These are phyloP conservation scores for Chalciporus piperatus DNA, from an alignment of 768 basidiomycete genomes.

Conservation along the genomic window DNA sequence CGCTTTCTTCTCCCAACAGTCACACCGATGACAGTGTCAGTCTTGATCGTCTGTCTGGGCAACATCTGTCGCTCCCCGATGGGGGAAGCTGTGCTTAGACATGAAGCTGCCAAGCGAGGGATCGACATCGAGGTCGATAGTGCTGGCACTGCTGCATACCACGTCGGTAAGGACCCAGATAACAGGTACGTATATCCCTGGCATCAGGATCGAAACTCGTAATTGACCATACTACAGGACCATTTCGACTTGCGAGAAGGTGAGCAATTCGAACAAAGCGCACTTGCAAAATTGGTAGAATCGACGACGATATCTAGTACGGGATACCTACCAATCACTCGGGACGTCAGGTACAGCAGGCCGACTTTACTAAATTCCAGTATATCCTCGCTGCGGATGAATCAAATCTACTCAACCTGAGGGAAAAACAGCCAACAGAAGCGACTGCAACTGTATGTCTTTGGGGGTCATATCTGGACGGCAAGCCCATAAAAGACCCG, in stretches of 20 bases:
- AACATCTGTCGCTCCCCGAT: conserved; percentile 91
- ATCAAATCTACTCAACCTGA: conserved; percentile 64
- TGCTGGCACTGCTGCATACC: conserved; percentile 83
- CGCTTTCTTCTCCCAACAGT: background rate
- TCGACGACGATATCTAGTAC: conserved; percentile 45
- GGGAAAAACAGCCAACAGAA: conserved; percentile 49
- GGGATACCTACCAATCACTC: conserved; percentile 65
- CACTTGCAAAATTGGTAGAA: background rate
- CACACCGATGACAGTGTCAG: conserved; percentile 41
- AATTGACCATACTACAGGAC: conserved; percentile 44
- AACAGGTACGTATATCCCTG: conserved; percentile 49
- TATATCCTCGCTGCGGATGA: conserved; percentile 86
- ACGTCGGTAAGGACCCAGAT: conserved; percentile 82
- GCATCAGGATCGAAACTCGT: background rate
- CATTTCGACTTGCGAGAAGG: conserved; percentile 68
- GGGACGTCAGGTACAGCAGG: conserved; percentile 60
- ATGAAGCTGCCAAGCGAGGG: conserved; percentile 64
- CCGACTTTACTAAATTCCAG: conserved; percentile 74
- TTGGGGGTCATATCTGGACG: conserved; percentile 80
- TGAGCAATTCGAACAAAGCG: conserved; percentile 19
- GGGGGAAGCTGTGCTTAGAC: conserved; percentile 82
- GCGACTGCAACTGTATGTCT: conserved; percentile 64
- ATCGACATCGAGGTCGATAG: conserved; percentile 74
- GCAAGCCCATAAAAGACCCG: conserved; percentile 75
- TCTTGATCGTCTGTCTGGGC: conserved; percentile 76